Evolutionary conservation across 495 filamentous ascomycete species (phyloP).

Genomic region (Penicillium cosmopolitanum): DNA sequence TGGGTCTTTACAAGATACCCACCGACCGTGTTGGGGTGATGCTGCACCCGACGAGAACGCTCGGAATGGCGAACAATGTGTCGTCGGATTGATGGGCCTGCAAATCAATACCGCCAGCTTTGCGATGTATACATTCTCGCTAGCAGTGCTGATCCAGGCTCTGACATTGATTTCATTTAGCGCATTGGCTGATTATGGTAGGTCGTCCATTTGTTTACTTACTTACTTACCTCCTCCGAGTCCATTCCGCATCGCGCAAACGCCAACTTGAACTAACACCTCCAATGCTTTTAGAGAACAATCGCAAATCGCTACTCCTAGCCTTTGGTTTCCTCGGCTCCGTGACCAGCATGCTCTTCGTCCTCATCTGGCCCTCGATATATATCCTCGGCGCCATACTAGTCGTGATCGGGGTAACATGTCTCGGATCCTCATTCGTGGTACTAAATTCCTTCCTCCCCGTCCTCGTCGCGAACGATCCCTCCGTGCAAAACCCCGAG

Average conservation of each 20-base stretch:
- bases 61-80: constrained; percentile 42
- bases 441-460: constrained; percentile 57
- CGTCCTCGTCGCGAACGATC: constrained; percentile 51
- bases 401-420: constrained; percentile 81
- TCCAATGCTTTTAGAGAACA: constrained; percentile 31
- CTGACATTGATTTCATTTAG: constrained; percentile 57
- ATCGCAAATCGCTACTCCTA: constrained; percentile 74
- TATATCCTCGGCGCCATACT: constrained; percentile 78
- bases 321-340: constrained; percentile 80
- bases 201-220: constrained; percentile 12
- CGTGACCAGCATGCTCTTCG: constrained; percentile 79
- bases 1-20: constrained; percentile 67
- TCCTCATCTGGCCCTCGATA: constrained; percentile 68
- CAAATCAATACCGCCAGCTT: constrained; percentile 57
- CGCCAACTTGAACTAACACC: background rate
- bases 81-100: constrained; percentile 47
- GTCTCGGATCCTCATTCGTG: constrained; percentile 57
- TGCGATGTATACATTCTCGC: constrained; percentile 58
- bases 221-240: background rate
- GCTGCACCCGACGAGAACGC: constrained; percentile 25
- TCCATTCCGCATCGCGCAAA: too few species aligned
- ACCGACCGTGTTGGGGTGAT: constrained; percentile 43
- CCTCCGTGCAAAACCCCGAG: constrained; percentile 39
- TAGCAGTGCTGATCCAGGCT: constrained; percentile 57
- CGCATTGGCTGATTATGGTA: constrained; percentile 58